A percentile compares a stretch with the other conserved stretches of the same genome.
These are phyloP conservation scores for Mycosarcoma mackinlayi DNA, from an alignment of 1,284 basidiomycete species.

Conservation along the genomic window DNA sequence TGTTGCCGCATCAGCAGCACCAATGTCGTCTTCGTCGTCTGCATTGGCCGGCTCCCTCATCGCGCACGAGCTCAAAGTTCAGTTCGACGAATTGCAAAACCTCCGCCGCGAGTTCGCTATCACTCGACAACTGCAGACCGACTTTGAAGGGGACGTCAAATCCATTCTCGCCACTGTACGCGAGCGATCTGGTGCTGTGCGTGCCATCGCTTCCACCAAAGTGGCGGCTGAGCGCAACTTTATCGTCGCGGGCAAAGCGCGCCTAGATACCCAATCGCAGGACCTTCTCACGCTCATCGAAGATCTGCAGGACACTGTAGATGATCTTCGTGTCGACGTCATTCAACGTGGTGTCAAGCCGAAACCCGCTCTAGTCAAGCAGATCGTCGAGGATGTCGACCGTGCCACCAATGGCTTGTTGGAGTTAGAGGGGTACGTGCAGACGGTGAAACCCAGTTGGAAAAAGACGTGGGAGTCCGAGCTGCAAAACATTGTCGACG, in stretches of 20 bases:
- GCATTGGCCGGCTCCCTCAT: conserved; percentile 39
- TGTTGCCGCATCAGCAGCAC: not conserved
- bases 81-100: conserved; percentile 93
- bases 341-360: conserved; percentile 88
- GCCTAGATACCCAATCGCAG: conserved; percentile 87
- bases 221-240: conserved; percentile 88
- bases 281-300: conserved; percentile 92
- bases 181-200: conserved; percentile 84
- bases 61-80: conserved; percentile 79
- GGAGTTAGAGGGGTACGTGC: conserved; percentile 84
- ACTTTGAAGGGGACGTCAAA: conserved; percentile 91
- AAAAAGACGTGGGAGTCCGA: conserved; percentile 98
- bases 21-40: conserved; percentile 10
- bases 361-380: conserved; percentile 78
- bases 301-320: conserved; percentile 90
- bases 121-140: conserved; percentile 91
- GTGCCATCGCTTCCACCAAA: conserved; percentile 76
- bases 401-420: conserved; percentile 79
- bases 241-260: conserved; percentile 89
- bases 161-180: conserved; percentile 81
- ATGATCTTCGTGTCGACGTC: conserved; percentile 90
- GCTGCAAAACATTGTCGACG: conserved; percentile 94
- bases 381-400: conserved; percentile 80
- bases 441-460: conserved; percentile 93
- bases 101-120: conserved; percentile 90